These are phyloP conservation scores for Aspergillus costaricaensis DNA, from an alignment of 2,329 filamentous ascomycete genomes.

Conservation along the genomic window DNA sequence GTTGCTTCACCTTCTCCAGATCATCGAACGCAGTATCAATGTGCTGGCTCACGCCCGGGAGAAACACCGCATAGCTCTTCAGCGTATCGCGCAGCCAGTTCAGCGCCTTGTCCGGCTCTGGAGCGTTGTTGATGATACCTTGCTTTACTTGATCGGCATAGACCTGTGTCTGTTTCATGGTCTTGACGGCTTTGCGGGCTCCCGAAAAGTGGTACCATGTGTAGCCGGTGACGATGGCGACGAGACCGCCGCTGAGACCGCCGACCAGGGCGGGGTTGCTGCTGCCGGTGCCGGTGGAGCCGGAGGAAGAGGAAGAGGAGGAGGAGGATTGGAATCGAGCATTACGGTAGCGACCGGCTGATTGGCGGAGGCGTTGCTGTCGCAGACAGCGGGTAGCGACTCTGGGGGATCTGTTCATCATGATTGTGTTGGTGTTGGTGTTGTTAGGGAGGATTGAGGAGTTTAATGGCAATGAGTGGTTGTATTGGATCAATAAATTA, in stretches of 20 bases:
- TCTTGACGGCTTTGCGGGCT: constrained; percentile 50
- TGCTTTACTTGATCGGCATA: constrained; percentile 63
- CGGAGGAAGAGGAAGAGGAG: constrained; percentile 18
- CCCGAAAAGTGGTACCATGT: constrained; percentile 58
- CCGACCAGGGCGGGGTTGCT: constrained; percentile 44
- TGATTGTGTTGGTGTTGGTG: neutral
- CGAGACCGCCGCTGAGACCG: constrained; percentile 52
- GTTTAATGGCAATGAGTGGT: too few relatives aligned
- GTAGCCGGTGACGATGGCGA: constrained; percentile 53
- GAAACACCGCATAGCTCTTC: constrained; percentile 69
- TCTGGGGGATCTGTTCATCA: constrained; percentile 6
- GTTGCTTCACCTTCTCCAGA: constrained; percentile 66
- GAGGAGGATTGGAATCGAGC: constrained; percentile 33
- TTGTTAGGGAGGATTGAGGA: neutral
- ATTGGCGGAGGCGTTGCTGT: neutral
- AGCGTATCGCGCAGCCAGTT: constrained; percentile 66
- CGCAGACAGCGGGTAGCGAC: constrained; percentile 1
- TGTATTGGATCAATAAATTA: neutral
- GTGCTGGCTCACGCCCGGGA: constrained; percentile 69
- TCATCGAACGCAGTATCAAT: constrained; percentile 71
- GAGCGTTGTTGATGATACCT: constrained; percentile 63
- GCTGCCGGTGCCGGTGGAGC: constrained; percentile 14
- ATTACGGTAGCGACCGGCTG: constrained; percentile 9
- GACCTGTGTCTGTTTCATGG: constrained; percentile 58
- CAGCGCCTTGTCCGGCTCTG: constrained; percentile 67